Conservation (phyloP, 306 rosid genomes). For the Lathyrus oleraceus region DNA sequence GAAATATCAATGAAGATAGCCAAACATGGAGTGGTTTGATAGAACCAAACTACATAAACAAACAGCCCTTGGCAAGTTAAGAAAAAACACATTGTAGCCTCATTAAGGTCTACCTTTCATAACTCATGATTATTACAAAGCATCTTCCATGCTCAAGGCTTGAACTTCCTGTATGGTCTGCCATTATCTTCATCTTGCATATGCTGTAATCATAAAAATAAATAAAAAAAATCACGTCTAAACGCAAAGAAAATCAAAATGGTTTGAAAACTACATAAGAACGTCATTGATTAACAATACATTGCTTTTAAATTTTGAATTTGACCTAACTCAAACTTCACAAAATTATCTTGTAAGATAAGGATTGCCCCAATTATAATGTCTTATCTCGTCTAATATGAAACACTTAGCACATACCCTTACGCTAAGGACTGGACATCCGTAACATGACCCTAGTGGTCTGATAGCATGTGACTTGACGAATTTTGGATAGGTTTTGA, state of each 20-base stretch:
- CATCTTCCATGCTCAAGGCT: conserved; percentile 24
- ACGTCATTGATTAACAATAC: not conserved
- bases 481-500: too few relatives aligned
- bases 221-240: not conserved
- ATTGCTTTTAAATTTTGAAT: not conserved
- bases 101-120: conserved; percentile 31
- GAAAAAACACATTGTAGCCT: conserved; percentile 37
- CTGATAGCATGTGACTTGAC: too few relatives aligned
- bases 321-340: too few relatives aligned
- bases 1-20: conserved; percentile 13
- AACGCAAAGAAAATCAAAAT: not conserved
- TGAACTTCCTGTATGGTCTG: conserved; percentile 80
- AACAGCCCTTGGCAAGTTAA: conserved; percentile 24
- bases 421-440: too few relatives aligned
- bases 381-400: too few relatives aligned
- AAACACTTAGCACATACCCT: too few relatives aligned
- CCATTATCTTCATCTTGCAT: conserved; percentile 97
- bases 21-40: conserved; percentile 3
- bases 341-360: too few relatives aligned
- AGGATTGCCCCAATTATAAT: too few relatives aligned
- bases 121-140: conserved; percentile 46
- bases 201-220: conserved; percentile 61
- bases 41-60: conserved; percentile 24
- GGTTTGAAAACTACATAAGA: not conserved
- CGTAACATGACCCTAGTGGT: too few relatives aligned